A percentile compares a stretch with the other conserved stretches of the same genome.
Evolutionary conservation across 2,329 filamentous ascomycete species (phyloP).

Genomic region (Curvularia lunata): DNA sequence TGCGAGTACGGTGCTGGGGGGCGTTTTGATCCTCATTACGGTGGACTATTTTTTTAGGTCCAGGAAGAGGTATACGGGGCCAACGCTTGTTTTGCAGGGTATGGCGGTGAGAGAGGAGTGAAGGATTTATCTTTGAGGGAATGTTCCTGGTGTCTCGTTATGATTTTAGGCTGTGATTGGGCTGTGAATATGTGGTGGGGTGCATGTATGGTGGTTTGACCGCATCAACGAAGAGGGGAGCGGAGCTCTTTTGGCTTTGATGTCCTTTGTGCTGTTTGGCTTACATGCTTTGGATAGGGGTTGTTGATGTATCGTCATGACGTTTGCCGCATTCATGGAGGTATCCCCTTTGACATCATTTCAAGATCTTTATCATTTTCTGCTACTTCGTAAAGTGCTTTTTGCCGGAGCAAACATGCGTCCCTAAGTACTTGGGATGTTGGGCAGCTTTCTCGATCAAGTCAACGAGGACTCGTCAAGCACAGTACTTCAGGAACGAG

Average conservation of each 20-base stretch:
- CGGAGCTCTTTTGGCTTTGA: too few relatives aligned
- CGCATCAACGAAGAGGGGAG: too few relatives aligned
- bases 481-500: background rate
- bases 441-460: background rate
- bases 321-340: background rate
- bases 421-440: background rate
- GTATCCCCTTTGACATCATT: background rate
- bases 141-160: background rate
- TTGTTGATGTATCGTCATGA: background rate
- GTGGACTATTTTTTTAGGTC: background rate
- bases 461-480: background rate
- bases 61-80: background rate
- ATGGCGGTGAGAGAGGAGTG: background rate
- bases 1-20: constrained; percentile 11
- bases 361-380: background rate
- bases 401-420: background rate
- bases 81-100: constrained; percentile 1
- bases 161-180: background rate
- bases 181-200: too few relatives aligned
- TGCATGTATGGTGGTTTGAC: too few relatives aligned
- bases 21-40: constrained; percentile 1
- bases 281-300: background rate
- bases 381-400: background rate
- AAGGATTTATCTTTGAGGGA: background rate
- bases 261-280: background rate